Evolutionary conservation across 768 basidiomycete species (phyloP).

Genomic region (Amanita pseudoporphyria): DNA sequence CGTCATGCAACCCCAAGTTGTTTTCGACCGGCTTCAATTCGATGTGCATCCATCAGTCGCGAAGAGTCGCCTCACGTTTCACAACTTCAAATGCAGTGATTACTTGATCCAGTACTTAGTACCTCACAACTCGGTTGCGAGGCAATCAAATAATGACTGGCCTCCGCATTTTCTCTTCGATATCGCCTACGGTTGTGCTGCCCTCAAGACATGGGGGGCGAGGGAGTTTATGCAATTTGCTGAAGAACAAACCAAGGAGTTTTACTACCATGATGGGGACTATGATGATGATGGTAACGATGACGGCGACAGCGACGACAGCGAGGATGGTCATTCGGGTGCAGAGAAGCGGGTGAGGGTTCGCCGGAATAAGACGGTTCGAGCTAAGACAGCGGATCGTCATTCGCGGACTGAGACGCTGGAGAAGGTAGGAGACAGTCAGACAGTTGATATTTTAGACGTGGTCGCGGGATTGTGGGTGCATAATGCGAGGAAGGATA

Average conservation of each 20-base stretch:
- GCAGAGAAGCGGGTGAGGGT: neutral
- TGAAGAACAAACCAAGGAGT: conserved; percentile 8
- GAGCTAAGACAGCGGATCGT: conserved; percentile 11
- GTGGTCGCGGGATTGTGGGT: conserved; percentile 12
- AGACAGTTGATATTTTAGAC: conserved; percentile 11
- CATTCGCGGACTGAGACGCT: conserved; percentile 9
- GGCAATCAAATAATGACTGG: conserved; percentile 9
- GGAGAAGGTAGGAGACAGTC: conserved; percentile 6
- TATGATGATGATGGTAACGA: conserved; percentile 5
- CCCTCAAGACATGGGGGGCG: conserved; percentile 15
- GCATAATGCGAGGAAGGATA: conserved; percentile 12
- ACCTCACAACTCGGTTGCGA: conserved; percentile 14
- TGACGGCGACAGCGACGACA: neutral
- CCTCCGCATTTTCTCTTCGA: conserved; percentile 13
- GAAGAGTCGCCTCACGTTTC: neutral
- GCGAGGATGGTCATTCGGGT: too few relatives aligned
- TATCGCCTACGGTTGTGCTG: conserved; percentile 13
- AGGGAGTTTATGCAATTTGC: conserved; percentile 10
- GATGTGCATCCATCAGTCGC: conserved; percentile 1
- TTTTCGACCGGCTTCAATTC: conserved; percentile 1
- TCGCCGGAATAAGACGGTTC: conserved; percentile 2
- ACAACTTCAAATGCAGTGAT: conserved; percentile 10
- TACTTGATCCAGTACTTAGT: neutral
- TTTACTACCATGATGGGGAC: conserved; percentile 10
- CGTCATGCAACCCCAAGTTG: conserved; percentile 10